Percentiles rank a stretch among this genome's conserved stretches.
These are phyloP conservation scores for Lojkania enalia DNA, from an alignment of 2,329 filamentous ascomycete species.

Conservation along the genomic window DNA sequence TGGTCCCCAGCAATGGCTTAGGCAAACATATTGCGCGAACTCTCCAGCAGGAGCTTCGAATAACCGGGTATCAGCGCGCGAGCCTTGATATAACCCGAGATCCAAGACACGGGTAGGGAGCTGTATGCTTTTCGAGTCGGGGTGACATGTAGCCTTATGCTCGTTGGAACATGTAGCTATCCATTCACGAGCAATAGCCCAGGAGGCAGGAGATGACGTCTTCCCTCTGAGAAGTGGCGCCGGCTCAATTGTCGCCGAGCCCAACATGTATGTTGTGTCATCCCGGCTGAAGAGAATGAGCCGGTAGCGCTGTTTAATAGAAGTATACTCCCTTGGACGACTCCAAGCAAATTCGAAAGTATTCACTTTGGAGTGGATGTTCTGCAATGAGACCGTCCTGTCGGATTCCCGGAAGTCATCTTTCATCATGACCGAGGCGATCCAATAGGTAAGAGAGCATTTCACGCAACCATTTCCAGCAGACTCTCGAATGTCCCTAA, in stretches of 20 bases:
- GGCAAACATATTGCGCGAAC: conserved; percentile 8
- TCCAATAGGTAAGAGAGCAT: neutral
- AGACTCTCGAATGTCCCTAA: neutral
- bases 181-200: neutral
- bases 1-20: conserved; percentile 16
- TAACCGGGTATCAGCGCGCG: conserved; percentile 3
- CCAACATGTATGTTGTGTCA: neutral
- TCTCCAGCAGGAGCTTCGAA: conserved; percentile 2
- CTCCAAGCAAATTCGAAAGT: neutral
- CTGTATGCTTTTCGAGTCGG: neutral
- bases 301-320: neutral
- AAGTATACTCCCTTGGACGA: neutral
- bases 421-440: neutral
- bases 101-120: conserved; percentile 4
- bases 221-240: neutral
- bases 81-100: neutral
- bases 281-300: neutral
- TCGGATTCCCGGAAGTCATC: neutral
- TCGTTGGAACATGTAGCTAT: neutral
- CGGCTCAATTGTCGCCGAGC: neutral
- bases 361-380: neutral
- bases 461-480: neutral
- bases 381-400: neutral
- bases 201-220: neutral
- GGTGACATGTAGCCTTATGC: neutral